Base-by-base conservation (phyloP, 441 rosid genomes). In the Euphorbia schlechtendalii region DNA sequence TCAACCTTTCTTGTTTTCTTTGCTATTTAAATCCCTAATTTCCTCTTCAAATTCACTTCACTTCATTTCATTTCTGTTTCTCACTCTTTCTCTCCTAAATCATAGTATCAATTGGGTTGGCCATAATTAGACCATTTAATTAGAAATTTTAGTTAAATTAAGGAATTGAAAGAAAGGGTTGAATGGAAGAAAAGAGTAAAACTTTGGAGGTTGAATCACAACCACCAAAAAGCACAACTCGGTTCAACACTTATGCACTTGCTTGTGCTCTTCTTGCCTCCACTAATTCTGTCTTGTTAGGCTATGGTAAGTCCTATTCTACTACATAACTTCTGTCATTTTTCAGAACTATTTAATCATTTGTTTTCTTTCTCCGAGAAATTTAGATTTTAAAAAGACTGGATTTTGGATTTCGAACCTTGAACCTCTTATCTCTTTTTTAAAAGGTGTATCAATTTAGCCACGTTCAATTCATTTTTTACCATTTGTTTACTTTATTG, bases 211-310 rank as follows among this genome's bases (percentile, higher is more conserved):
- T 65, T 49, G 51, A 53, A 54, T 52, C 76, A 18, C 1, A 11
- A 55, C 41, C 20, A 22, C 8, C 24, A 8, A 40, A 21, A 14
- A 15, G 46, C 0, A 43, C 6, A 4, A 61, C 18, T n/a, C 68
- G 60, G 41, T 67, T 74, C 36, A 83, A 83, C 76, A 81, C 64
- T 30, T 78, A 75, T 22, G 80, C 77, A 13, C 45, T 80, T 22
- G 49, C 73, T n/a, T 78, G 77, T 71, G 73, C 84, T 69, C 68
- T 86, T 27, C 65, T 86, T 48, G 86, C 88, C 66, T 86, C 91
- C 38, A 61, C 73, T 1, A 82, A 77, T 68, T 86, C 91, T 18
- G 73, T 80, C 62, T 74, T 83, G 24, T 63, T 86, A 59, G 91
- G 90, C 65, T 86, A 86, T 38, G 88, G 88, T 80, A 68, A 68